Evolutionary conservation across 2,329 filamentous ascomycete species (phyloP), one percentile per base, ranked within the genome.

Genomic region (Domatiomyces catenatus): DNA sequence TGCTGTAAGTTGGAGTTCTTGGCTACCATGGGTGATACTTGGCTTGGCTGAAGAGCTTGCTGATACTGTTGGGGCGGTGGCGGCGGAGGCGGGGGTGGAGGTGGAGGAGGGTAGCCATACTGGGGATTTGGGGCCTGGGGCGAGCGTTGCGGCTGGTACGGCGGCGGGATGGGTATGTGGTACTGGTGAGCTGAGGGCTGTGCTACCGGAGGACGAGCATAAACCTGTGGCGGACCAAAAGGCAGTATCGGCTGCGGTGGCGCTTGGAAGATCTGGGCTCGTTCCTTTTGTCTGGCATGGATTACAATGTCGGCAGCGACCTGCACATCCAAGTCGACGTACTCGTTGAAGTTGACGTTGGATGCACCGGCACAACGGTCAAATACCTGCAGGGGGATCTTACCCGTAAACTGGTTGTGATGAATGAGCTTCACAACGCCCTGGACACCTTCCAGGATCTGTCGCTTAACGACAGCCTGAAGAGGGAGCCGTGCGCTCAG

Each of bases 391-490:
- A 95, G 70, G 0, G 84, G 79, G 48, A 96, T 83, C 62, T 83
- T 88, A 56, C 81, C 80, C 1, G 75, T 75, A 32, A 74, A 72
- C 61, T 94, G 83, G 19, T 86, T 78, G 45, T 74, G 72, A 48
- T 79, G 72, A 53, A 84, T 81, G 12, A 96, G 75, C 59, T 87
- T 83, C 4, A 86, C 80, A 12, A 95, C 84, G 7, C 84, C 90
- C 48, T 86, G 76, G 1, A 95, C 90, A 17, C 92, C 90, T 65
- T 96, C 89, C 8, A 89, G 71, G 39, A 93, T 85, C 63, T 94
- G 87, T 48, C 85, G 77, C 58, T 86, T 81, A 48, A 95, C 79
- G n/a, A 94, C 81, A 4, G 83, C 78, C 36, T 83, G 79, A 54
- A 89, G 80, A 17, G 84, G 78, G 45, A 93, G 79, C 19, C 84